Percentiles rank a stretch among this genome's conserved stretches.
phyloP scores from a whole-genome alignment of 306 rosid species.

The Castanea mollissima region DNA sequence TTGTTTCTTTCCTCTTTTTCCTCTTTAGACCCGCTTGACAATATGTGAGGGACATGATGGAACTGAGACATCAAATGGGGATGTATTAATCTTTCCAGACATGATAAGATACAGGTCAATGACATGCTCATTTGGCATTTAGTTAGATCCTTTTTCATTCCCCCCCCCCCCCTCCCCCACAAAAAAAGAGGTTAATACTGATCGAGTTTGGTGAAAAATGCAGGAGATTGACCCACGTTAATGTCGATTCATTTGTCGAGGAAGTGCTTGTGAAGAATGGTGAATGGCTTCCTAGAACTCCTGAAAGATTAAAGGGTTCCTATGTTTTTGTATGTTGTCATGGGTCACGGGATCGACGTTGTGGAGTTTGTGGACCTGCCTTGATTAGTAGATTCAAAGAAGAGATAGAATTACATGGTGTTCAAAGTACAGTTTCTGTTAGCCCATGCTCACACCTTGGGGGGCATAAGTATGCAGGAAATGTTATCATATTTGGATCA shows the following conservation, averaged over 20 bases:
- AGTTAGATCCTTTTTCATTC: neutral
- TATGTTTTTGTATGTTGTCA: conserved; percentile 86
- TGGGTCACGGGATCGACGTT: conserved; percentile 87
- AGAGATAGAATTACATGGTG: conserved; percentile 67
- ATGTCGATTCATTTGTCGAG: conserved; percentile 91
- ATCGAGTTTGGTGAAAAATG: conserved; percentile 19
- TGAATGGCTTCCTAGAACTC: conserved; percentile 90
- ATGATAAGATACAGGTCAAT: conserved; percentile 90
- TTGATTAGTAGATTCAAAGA: conserved; percentile 67
- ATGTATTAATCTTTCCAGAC: conserved; percentile 91
- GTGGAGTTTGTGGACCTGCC: conserved; percentile 94
- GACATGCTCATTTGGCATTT: conserved; percentile 8
- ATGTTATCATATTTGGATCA: conserved; percentile 72
- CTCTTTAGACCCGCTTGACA: conserved; percentile 68
- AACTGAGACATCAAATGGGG: conserved; percentile 93
- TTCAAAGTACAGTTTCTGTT: conserved; percentile 72
- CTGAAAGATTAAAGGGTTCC: conserved; percentile 68
- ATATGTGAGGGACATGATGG: conserved; percentile 95
- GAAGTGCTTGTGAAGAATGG: conserved; percentile 95
- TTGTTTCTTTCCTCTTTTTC: conserved; percentile 10
- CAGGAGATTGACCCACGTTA: conserved; percentile 95
- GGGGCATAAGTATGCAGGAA: conserved; percentile 87
- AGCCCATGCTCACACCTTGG: conserved; percentile 97
- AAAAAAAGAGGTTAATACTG: neutral
- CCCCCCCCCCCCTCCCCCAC: neutral